A percentile compares a stretch with the other conserved stretches of the same genome.
These are phyloP conservation scores for Fusarium sambucinum DNA, from an alignment of 2,329 filamentous ascomycete species.

Conservation along the genomic window DNA sequence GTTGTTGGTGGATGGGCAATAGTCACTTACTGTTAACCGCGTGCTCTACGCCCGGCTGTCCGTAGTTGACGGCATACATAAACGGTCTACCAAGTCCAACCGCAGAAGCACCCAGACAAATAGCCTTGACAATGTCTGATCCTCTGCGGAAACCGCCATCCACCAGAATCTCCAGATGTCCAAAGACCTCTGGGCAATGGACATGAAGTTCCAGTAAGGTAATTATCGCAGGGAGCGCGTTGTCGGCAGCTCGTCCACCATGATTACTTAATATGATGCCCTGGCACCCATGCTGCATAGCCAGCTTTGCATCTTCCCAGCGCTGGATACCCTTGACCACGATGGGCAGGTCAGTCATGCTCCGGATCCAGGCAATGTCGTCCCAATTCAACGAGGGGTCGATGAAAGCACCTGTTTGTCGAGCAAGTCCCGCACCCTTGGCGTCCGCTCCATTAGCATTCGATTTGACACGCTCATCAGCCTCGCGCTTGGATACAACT, in stretches of 20 bases:
- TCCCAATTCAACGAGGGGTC: not conserved
- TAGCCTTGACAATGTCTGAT: constrained; percentile 2
- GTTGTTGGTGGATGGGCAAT: too few species aligned
- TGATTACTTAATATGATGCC: constrained; percentile 78
- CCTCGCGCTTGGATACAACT: not conserved
- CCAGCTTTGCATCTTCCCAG: constrained; percentile 58
- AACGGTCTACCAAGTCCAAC: constrained; percentile 5
- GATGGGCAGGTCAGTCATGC: constrained; percentile 62
- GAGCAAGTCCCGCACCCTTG: too few species aligned
- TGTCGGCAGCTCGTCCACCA: constrained; percentile 70
- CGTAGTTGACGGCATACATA: not conserved
- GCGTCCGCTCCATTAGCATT: too few species aligned
- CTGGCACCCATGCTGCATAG: too few species aligned
- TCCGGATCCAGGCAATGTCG: not conserved
- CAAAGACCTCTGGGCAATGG: constrained; percentile 1
- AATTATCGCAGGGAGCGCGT: not conserved
- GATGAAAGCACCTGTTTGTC: not conserved
- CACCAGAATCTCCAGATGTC: not conserved
- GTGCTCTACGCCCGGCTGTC: not conserved
- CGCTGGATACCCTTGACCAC: constrained; percentile 78
- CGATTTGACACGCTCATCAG: not conserved
- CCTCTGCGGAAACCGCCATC: constrained; percentile 8
- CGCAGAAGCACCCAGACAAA: constrained; percentile 6
- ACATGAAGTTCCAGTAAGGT: not conserved
- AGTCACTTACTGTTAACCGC: constrained; percentile 2